Evolutionary conservation across 2,329 filamentous ascomycete genomes (phyloP), one percentile per base, ranked within the genome.

Genomic region (Fusarium hostae): DNA sequence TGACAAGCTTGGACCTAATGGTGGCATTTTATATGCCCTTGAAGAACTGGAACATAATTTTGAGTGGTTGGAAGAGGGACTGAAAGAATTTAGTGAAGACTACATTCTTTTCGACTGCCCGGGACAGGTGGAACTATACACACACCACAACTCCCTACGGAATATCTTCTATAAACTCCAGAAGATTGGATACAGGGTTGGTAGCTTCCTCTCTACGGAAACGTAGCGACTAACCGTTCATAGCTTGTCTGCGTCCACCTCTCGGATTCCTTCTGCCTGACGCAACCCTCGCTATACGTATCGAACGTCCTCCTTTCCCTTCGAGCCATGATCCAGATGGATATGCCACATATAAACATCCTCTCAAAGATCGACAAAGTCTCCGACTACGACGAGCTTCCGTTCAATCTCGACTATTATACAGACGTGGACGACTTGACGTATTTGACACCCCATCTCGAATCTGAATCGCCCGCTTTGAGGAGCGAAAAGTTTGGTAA

Each of bases 321-420:
- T 71, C 92, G 96, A 73, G 95, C 94, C 76, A 99, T 99, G 95
- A 90, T 99, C 58, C 96, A 98, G 83, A 95, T 99, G 88, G 96
- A 98, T 78, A 92, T 98, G 68, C 94, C 96, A 2, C 94, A 98
- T 79, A 86, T 99, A 74, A 99, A 99, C 78, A 93, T 99, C 69
- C 88, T 99, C 30, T 98, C 95, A 63, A 99, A 99, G 83, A 97
- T 99, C 82, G 96, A 99, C 82, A 98, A 98, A 79, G 86, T 99
- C 59, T 86, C 91, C 39, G 90, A 92, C 57, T 98, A 97, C 78
- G 91, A 94, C 50, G 89, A 93, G 30, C 86, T 99, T 0, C 94
- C 95, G 0, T 98, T 99, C 85, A 97, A 97, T 77, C 90, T 99
- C 66, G 95, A 98, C 73, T 99, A 92, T 82, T 99, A 98, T 81